Evolutionary conservation across 805 yeast species (phyloP).

Genomic region (Kodamaea restingae): DNA sequence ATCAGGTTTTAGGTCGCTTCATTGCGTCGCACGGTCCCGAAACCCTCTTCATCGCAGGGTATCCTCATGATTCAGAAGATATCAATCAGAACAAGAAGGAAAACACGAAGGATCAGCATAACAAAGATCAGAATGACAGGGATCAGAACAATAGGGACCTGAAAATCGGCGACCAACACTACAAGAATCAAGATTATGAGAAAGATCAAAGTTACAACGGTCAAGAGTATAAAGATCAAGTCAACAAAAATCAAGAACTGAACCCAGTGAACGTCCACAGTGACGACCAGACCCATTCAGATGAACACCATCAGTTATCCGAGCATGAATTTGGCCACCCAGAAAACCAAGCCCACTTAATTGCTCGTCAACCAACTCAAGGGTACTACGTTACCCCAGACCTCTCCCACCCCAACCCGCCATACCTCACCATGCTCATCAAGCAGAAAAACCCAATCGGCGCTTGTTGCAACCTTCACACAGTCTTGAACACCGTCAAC

Average conservation of each 20-base stretch:
- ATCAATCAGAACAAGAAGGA: not conserved
- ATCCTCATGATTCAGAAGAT: too few relatives aligned
- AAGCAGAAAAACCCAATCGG: slow-evolving; percentile 42
- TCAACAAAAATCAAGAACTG: not conserved
- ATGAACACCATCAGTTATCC: too few relatives aligned
- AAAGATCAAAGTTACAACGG: too few relatives aligned
- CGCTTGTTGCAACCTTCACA: slow-evolving; percentile 13
- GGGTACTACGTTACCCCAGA: not conserved
- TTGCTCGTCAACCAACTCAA: not conserved
- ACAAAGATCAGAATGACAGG: not conserved
- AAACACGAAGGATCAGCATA: not conserved
- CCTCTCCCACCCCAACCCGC: not conserved
- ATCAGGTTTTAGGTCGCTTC: not conserved
- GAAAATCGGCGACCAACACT: too few relatives aligned
- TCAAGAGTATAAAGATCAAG: too few relatives aligned
- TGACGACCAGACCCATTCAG: too few relatives aligned
- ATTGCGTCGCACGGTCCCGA: not conserved
- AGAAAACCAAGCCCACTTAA: too few relatives aligned
- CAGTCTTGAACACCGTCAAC: slow-evolving; percentile 29
- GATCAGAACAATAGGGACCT: not conserved
- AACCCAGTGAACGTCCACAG: not conserved
- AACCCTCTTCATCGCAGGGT: slow-evolving; percentile 1
- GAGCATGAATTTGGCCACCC: too few relatives aligned
- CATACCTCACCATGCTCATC: slow-evolving; percentile 36
- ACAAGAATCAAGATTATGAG: not conserved